phyloP scores from a whole-genome alignment of 257 asterid genomes.

The Scutellaria barbata region DNA sequence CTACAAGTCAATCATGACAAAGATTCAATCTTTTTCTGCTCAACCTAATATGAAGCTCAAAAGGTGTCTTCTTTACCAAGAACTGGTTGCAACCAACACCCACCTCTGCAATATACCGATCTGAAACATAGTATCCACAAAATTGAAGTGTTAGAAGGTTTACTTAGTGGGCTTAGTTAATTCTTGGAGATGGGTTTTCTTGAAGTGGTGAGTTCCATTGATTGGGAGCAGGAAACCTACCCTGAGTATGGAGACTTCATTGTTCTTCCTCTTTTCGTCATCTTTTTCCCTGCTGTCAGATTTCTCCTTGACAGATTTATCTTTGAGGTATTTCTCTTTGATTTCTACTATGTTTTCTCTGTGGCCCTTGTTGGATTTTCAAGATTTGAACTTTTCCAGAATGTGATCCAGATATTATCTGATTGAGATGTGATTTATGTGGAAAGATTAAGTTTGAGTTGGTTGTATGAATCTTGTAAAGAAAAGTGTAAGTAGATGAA shows the following conservation, averaged over 20 bases:
- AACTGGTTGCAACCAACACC: not conserved
- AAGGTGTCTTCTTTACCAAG: constrained; percentile 12
- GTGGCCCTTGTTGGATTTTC: not conserved
- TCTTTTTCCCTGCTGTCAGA: constrained; percentile 70
- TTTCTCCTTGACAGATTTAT: constrained; percentile 86
- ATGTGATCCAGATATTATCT: not conserved
- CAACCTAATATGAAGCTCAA: constrained; percentile 4
- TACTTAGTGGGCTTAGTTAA: not conserved
- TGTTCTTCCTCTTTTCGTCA: constrained; percentile 67
- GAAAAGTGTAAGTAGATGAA: not conserved
- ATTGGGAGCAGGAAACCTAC: constrained; percentile 82
- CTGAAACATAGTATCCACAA: constrained; percentile 31
- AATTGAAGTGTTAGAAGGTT: constrained; percentile 24
- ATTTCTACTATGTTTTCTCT: no score
- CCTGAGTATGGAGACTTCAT: constrained; percentile 72
- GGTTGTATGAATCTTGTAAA: not conserved
- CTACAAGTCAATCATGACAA: constrained; percentile 27
- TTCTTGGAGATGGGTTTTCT: constrained; percentile 56
- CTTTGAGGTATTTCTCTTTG: constrained; percentile 65
- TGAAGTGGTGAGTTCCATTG: constrained; percentile 46
- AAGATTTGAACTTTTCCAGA: constrained; percentile 18
- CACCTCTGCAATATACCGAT: not conserved
- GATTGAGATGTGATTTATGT: not conserved
- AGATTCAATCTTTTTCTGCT: not conserved
- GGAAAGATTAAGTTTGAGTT: constrained; percentile 2